Evolutionary conservation across 164 flowering plant genomes (phyloP), one percentile per base, ranked within the genome.

Genomic region (Paratinospora sagittata): DNA sequence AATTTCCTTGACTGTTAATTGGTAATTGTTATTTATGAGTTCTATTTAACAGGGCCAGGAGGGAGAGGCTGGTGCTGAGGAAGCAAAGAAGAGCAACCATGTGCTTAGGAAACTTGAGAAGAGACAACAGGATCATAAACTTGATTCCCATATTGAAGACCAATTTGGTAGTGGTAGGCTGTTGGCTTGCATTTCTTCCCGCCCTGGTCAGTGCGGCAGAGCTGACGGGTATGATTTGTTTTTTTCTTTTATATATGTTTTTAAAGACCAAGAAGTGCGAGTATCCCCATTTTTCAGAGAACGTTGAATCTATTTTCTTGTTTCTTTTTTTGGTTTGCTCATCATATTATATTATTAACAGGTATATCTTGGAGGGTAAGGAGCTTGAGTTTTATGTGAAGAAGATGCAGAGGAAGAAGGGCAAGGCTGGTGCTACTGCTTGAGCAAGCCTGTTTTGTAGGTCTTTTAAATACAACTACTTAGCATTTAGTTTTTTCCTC

Each of bases 181-280:
- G 23, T 63, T 76, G 76, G 79, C 81, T 8, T 49, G 66, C 69
- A 79, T 79, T 66, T 72, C 81, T 24, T 79, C 81, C 41, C 81
- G 81, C 62, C 81, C 81, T 70, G 81, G 81, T 17, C 81, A 79
- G 57, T 79, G 81, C 33, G 81, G 81, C n/a, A 36, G 81, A 36
- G 72, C 77, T 70, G 79, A 79, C 70, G 81, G 81, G 77, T 78
- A 71, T 36, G 71, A 65, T 30, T 9, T 27, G 8, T 0, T 27
- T 8, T 34, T 0, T 23, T 0, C 13, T 2, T 65, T 33, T 19
- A 47, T 47, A 3, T 47, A 6, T 6, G 47, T 43, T 49, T 19
- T 49, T 49, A 49, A 49, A 49, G 21, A 49, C 0, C 57, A 49
- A 49, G 1, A 49, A 0, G 57, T 49, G 10, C n/a, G 7, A 3